These are phyloP conservation scores for Phytophthora kernoviae DNA, from an alignment of 352 stramenopile genomes.

Conservation along the genomic window DNA sequence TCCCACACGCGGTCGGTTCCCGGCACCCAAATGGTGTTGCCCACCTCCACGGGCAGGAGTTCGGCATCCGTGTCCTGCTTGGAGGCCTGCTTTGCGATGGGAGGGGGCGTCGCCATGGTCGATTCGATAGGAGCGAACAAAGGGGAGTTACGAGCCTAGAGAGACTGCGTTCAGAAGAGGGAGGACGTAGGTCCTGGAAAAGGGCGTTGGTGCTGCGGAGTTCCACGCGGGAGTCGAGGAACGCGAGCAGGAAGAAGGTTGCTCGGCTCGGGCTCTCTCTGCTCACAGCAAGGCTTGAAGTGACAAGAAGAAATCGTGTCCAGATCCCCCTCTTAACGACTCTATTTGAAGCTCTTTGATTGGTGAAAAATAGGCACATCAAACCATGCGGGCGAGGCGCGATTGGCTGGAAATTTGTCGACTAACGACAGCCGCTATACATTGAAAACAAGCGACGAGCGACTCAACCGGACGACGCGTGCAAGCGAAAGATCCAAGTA, in stretches of 20 bases:
- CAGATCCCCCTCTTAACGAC: constrained; percentile 12
- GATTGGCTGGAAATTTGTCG: constrained; percentile 4
- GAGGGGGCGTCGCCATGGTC: constrained; percentile 69
- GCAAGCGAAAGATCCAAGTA: no score
- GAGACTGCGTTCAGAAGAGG: constrained; percentile 4
- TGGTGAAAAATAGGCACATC: not conserved
- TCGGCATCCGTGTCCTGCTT: constrained; percentile 72
- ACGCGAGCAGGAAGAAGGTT: constrained; percentile 5
- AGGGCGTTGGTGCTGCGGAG: constrained; percentile 1
- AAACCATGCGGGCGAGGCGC: no score
- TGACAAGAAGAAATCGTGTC: constrained; percentile 16
- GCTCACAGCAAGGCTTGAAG: constrained; percentile 42
- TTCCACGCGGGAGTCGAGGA: not conserved
- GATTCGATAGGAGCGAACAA: constrained; percentile 4
- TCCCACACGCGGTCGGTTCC: constrained; percentile 80
- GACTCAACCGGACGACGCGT: no score
- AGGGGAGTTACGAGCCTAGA: not conserved
- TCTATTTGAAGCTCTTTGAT: no score
- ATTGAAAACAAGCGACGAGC: no score
- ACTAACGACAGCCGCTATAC: no score
- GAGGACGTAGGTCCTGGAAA: not conserved
- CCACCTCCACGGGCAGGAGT: constrained; percentile 76
- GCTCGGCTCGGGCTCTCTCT: constrained; percentile 8
- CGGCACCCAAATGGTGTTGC: constrained; percentile 78
- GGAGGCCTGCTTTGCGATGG: constrained; percentile 70